Percentiles rank a stretch among this genome's conserved stretches.
These are phyloP conservation scores for Pinus taeda DNA, from an alignment of 75 land plant species.

Conservation along the genomic window DNA sequence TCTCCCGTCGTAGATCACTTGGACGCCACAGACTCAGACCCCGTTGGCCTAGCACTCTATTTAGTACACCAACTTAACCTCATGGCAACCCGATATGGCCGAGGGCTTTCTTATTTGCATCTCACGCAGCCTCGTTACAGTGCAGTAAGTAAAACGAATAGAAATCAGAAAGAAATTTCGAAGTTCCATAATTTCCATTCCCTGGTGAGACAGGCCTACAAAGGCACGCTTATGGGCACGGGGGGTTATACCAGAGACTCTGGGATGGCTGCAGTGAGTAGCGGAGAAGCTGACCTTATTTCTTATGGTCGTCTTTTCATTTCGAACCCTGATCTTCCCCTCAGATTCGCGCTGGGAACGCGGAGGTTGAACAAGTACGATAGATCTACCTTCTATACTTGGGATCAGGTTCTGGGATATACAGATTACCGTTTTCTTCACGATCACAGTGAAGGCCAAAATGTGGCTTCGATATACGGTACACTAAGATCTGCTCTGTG, in stretches of 20 bases:
- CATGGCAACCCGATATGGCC: conserved; percentile 12
- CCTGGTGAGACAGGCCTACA: conserved; percentile 32
- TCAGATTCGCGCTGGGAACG: conserved; percentile 30
- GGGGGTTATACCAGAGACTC: conserved; percentile 70
- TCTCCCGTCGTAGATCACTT: conserved; percentile 85
- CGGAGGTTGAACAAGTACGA: conserved; percentile 47
- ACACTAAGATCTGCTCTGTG: too few relatives aligned
- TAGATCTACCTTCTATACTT: conserved; percentile 66
- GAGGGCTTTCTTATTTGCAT: conserved; percentile 53
- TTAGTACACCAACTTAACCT: conserved; percentile 40
- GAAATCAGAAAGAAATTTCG: conserved; percentile 16
- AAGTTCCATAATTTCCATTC: conserved; percentile 37
- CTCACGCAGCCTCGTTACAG: conserved; percentile 79
- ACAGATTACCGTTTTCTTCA: conserved; percentile 63
- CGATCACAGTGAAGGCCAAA: too few relatives aligned
- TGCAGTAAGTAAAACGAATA: conserved; percentile 31
- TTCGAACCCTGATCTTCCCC: conserved; percentile 70
- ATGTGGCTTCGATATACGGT: too few relatives aligned
- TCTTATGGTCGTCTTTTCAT: conserved; percentile 77
- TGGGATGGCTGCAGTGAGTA: conserved; percentile 50
- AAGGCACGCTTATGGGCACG: conserved; percentile 66
- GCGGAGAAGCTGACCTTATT: conserved; percentile 70
- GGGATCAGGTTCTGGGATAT: conserved; percentile 68
- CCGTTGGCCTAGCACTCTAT: conserved; percentile 47
- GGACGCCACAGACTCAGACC: conserved; percentile 69